Conservation (phyloP, 1,284 basidiomycete species). For the Microbotryomycetes sp. region DNA sequence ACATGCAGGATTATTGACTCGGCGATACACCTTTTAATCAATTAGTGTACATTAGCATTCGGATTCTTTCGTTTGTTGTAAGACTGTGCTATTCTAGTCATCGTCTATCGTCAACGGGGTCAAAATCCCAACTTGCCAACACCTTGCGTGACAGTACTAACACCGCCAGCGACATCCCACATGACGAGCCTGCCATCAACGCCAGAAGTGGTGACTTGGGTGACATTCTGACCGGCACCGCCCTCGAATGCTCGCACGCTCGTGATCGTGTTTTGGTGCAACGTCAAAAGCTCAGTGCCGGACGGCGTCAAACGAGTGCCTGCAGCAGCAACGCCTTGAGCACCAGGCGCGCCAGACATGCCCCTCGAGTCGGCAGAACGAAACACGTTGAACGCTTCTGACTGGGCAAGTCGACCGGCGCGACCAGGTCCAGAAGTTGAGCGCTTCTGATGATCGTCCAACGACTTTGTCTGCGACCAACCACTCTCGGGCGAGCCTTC, state of each 20-base stretch:
- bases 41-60: neutral
- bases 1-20: no score
- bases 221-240: constrained; percentile 51
- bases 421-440: constrained; percentile 41
- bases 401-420: constrained; percentile 77
- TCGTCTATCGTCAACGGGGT: neutral
- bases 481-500: constrained; percentile 57
- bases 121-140: constrained; percentile 21
- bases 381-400: constrained; percentile 93
- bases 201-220: constrained; percentile 80
- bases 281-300: constrained; percentile 72
- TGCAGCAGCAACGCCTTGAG: constrained; percentile 42
- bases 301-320: constrained; percentile 40
- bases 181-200: constrained; percentile 90
- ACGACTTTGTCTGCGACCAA: constrained; percentile 69
- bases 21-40: no score
- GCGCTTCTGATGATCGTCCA: constrained; percentile 57
- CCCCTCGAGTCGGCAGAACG: constrained; percentile 86
- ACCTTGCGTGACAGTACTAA: constrained; percentile 14
- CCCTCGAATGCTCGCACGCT: constrained; percentile 68
- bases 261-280: constrained; percentile 99
- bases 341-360: constrained; percentile 47
- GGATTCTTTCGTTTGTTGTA: neutral
- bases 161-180: constrained; percentile 63
- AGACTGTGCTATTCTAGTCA: neutral